Percentiles rank a stretch among this genome's conserved stretches.
Conservation (phyloP, 2,329 filamentous ascomycete species). For the Gaeumannomyces tritici region DNA sequence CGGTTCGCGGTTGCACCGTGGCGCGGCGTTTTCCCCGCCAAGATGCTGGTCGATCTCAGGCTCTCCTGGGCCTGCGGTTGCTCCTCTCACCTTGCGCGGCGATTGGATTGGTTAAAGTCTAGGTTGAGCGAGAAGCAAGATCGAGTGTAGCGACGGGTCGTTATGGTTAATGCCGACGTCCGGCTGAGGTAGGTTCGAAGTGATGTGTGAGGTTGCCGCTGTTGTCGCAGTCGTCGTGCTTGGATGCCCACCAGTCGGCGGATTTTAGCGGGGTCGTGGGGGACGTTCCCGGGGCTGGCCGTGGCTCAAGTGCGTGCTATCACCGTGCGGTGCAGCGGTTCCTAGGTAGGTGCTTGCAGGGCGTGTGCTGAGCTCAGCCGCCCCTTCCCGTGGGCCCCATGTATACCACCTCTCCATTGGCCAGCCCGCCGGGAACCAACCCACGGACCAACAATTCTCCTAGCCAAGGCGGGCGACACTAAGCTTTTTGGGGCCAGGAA, state of each 20-base stretch:
- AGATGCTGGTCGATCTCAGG: background rate
- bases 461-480: background rate
- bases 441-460: background rate
- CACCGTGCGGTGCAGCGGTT: background rate
- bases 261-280: background rate
- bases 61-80: too few relatives aligned
- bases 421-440: background rate
- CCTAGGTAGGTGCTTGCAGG: background rate
- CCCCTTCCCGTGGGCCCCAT: background rate
- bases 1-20: too few relatives aligned
- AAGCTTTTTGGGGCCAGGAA: background rate
- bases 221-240: too few relatives aligned
- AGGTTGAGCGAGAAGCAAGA: background rate
- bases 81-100: too few relatives aligned
- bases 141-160: too few relatives aligned
- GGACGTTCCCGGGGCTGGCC: too few relatives aligned
- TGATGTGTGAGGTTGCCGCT: background rate
- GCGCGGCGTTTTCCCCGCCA: background rate
- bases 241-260: background rate
- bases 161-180: too few relatives aligned
- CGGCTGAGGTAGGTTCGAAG: too few relatives aligned
- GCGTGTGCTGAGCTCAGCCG: background rate
- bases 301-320: too few relatives aligned
- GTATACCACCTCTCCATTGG: background rate
- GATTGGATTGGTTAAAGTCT: background rate